Conservation (phyloP, 805 yeast species). For the Metschnikowia bowlesiae region DNA sequence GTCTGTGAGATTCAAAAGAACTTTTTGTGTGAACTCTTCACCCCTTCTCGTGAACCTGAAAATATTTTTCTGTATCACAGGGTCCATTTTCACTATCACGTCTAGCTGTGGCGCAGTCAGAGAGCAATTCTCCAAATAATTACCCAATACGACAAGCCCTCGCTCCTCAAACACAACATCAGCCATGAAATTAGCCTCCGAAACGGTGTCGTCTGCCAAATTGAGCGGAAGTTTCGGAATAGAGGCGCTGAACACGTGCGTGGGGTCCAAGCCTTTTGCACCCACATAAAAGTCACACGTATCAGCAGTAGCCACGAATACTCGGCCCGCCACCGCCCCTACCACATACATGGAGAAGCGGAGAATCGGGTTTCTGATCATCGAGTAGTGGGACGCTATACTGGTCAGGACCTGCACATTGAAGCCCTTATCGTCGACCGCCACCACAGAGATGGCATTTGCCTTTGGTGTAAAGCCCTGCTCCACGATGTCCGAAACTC, state of each 20-base stretch:
- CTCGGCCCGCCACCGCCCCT: conserved; percentile 22
- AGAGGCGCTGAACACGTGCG: conserved; percentile 22
- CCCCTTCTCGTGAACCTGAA: neutral
- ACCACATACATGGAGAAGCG: conserved; percentile 19
- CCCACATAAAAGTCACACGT: conserved; percentile 20
- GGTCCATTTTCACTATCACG: conserved; percentile 1
- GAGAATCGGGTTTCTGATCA: conserved; percentile 20
- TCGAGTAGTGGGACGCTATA: conserved; percentile 25
- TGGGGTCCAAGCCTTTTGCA: conserved; percentile 6
- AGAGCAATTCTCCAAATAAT: neutral
- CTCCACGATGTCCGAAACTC: conserved; percentile 10
- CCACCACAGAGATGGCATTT: conserved; percentile 21
- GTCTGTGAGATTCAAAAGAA: neutral
- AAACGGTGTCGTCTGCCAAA: conserved; percentile 17
- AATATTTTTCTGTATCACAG: neutral
- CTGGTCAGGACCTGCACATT: conserved; percentile 26
- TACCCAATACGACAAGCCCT: neutral
- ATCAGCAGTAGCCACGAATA: conserved; percentile 19
- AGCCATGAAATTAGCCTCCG: conserved; percentile 23
- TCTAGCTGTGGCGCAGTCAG: neutral
- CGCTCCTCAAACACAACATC: conserved; percentile 14
- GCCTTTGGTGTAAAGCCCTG: conserved; percentile 22
- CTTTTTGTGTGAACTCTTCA: neutral
- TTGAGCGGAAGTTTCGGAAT: conserved; percentile 25
- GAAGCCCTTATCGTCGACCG: conserved; percentile 23